Percentiles rank a stretch among this genome's conserved stretches.
Evolutionary conservation across 108 stramenopile genomes (phyloP).

Genomic region (Cyclostephanos tholiformis): DNA sequence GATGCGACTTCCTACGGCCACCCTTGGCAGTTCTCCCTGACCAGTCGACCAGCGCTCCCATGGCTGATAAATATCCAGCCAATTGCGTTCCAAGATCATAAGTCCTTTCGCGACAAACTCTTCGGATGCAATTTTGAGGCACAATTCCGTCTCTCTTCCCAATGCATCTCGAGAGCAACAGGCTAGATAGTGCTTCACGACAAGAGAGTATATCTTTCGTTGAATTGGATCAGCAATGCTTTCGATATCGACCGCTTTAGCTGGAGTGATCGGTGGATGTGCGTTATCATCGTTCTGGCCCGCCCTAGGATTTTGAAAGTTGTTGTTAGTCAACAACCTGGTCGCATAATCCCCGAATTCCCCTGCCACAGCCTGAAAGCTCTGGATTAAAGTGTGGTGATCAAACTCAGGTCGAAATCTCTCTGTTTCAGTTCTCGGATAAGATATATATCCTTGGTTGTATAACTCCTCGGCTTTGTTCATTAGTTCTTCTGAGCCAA

Average conservation of each 20-base stretch:
- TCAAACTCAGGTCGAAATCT: conserved; percentile 90
- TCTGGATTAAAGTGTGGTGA: conserved; percentile 73
- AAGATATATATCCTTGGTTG: conserved; percentile 90
- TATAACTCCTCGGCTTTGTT: conserved; percentile 94
- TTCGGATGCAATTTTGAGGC: conserved; percentile 85
- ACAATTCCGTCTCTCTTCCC: conserved; percentile 85
- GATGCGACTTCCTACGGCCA: conserved; percentile 74
- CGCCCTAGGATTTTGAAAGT: conserved; percentile 80
- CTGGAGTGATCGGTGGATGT: conserved; percentile 99
- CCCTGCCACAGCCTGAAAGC: conserved; percentile 62
- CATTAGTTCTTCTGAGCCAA: conserved; percentile 93
- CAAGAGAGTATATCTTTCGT: conserved; percentile 84
- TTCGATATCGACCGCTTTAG: conserved; percentile 87
- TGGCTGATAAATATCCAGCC: conserved; percentile 90
- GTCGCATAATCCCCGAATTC: conserved; percentile 69
- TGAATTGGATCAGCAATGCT: conserved; percentile 75
- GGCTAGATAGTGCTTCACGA: conserved; percentile 97
- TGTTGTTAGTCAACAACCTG: conserved; percentile 60
- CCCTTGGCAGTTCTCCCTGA: conserved; percentile 78
- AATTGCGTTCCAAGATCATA: conserved; percentile 87
- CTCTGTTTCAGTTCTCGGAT: conserved; percentile 98
- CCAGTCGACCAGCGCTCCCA: conserved; percentile 92
- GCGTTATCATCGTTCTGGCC: conserved; percentile 95
- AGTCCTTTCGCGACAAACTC: conserved; percentile 88
- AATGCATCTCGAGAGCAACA: conserved; percentile 95